Conservation (phyloP, 169 alveolate species). For the Cryptosporidium ryanae region DNA sequence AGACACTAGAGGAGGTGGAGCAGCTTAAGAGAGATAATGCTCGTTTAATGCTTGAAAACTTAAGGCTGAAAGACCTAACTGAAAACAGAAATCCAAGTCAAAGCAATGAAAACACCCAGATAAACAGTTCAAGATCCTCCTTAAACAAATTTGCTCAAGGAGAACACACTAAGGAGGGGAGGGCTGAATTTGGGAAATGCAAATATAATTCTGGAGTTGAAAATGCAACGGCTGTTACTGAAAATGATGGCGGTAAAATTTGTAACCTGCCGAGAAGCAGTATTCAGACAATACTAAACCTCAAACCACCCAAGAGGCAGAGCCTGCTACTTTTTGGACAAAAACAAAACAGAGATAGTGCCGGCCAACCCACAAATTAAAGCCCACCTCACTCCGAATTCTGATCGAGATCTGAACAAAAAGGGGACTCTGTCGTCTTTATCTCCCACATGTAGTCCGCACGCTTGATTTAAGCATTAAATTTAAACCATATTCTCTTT, state of each 20-base stretch:
- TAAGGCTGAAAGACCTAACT: slow-evolving; percentile 35
- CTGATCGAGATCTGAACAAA: too few species aligned
- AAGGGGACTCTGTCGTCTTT: too few species aligned
- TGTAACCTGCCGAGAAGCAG: slow-evolving; percentile 3
- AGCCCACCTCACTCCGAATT: too few species aligned
- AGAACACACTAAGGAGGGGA: too few species aligned
- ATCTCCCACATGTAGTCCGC: too few species aligned
- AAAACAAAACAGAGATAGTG: background rate
- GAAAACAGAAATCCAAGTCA: background rate
- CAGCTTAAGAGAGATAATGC: slow-evolving; percentile 63
- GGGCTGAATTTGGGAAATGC: too few species aligned
- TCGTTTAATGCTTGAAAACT: slow-evolving; percentile 73
- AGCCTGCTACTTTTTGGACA: slow-evolving; percentile 17
- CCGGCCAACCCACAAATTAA: too few species aligned
- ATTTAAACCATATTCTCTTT: too few species aligned
- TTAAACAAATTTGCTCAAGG: background rate
- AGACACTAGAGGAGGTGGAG: slow-evolving; percentile 21
- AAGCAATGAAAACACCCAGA: slow-evolving; percentile 11
- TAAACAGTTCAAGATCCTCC: slow-evolving; percentile 39
- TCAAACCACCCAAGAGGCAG: slow-evolving; percentile 64
- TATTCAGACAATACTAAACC: background rate
- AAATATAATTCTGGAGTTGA: background rate
- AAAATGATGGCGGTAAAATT: slow-evolving; percentile 1
- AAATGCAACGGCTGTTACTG: background rate
- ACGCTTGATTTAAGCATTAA: too few species aligned